These are phyloP conservation scores for Flagelloscypha sp. DNA, from an alignment of 768 basidiomycete species.

Conservation along the genomic window DNA sequence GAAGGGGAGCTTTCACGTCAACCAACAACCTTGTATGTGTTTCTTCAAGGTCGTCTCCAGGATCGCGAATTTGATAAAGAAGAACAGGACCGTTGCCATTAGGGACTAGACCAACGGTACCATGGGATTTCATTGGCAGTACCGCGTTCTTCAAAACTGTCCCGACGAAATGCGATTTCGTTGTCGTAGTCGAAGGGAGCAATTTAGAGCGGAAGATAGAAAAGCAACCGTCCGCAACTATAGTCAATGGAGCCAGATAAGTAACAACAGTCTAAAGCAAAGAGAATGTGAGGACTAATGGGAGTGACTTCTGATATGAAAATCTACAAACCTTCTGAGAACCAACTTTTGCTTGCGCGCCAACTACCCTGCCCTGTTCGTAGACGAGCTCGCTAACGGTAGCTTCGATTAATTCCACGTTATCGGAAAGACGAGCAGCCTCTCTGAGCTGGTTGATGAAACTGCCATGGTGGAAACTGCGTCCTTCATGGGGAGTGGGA, in stretches of 20 bases:
- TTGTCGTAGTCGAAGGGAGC: conserved; percentile 48
- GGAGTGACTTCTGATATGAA: no score
- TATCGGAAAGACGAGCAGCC: conserved; percentile 47
- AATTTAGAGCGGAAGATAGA: conserved; percentile 76
- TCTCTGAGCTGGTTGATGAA: conserved; percentile 76
- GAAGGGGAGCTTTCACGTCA: conserved; percentile 79
- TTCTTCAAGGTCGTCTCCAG: no score
- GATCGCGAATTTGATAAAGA: conserved; percentile 89
- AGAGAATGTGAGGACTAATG: no score
- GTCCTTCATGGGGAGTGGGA: conserved; percentile 60
- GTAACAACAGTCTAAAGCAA: no score
- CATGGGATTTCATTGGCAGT: conserved; percentile 68
- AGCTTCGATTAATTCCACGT: conserved; percentile 79
- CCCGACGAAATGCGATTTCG: conserved; percentile 79
- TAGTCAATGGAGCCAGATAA: no score
- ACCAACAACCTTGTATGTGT: conserved; percentile 94
- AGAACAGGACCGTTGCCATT: conserved; percentile 82
- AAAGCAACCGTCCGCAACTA: conserved; percentile 92
- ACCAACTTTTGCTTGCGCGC: no score
- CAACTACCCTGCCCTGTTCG: conserved; percentile 53
- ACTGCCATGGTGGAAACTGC: conserved; percentile 90
- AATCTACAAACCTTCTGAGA: no score
- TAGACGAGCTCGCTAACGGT: conserved; percentile 68
- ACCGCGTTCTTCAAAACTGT: conserved; percentile 69
- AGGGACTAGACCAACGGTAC: conserved; percentile 79